Evolutionary conservation across 805 yeast genomes (phyloP), one percentile per base, ranked within the genome.

Genomic region (Scheffersomyces amazonensis): DNA sequence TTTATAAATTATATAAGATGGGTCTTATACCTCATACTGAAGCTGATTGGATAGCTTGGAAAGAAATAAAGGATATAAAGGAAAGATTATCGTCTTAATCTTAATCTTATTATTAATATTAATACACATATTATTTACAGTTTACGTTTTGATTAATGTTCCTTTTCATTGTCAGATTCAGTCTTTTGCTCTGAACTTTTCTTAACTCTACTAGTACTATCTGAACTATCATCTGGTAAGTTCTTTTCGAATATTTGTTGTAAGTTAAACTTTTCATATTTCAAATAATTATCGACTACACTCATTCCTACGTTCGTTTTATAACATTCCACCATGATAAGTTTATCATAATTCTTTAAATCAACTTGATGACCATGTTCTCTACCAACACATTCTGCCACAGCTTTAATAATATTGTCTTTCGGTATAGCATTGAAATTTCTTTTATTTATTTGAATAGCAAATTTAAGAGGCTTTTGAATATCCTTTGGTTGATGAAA

Each of bases 11-110:
- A 42, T 80, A 85, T 49, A 68, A 73, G 16, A 87, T 91, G 96
- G 98, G 97, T 0, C 67, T 91, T 47, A 80, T 91, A 42, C 99
- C 99, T 16, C 87, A 84, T 50, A 83, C 80, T 25, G 74, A 74
- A 32, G 83, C 95, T 47, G 99, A 91, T 56, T 93, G 98, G 98
- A 64, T 91, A 13, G 80, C 88, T 5, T 90, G 95, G 90, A 95
- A 89, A 54, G 50, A 48, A 2, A 65, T 71, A 5, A 48, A 69
- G 3, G 42, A 37, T 3, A 60, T 62, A 31, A 38, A 31, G 28
- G 45, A 50, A 19, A 27, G 28, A 12, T 34, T 41, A 29, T n/a
- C n/a, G n/a, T n/a, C n/a, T n/a, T n/a, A n/a, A n/a, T n/a, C n/a
- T n/a, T n/a, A n/a, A n/a, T 34, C 34, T 11, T 8, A 21, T 27